Evolutionary conservation across 2,329 filamentous ascomycete species (phyloP), one percentile per base, ranked within the genome.

Genomic region (Botrytis elliptica): DNA sequence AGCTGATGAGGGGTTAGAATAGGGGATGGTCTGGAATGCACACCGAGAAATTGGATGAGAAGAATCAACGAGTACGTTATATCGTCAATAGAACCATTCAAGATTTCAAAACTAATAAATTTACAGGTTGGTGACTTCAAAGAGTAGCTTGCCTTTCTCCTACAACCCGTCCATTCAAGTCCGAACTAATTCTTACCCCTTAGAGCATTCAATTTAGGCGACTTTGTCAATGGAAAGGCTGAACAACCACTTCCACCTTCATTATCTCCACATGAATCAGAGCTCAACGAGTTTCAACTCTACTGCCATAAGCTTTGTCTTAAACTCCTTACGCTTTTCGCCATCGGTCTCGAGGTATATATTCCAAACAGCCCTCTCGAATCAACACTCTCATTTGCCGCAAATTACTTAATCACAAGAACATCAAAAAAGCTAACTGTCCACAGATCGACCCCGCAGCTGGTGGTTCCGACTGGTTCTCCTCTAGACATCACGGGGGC

Each of bases 191-290:
- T 14, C n/a, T 20, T 70, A 18, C 1, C 33, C 25, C 55, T 68
- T 77, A 96, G 94, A 85, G 94, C 92, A 55, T 95, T 98, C 86
- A 99, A 98, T 84, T 92, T 98, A 80, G 93, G 92, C 76, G 89
- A 93, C 78, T 97, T 96, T 81, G 81, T 85, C 73, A 65, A 79
- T 75, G 87, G 89, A 77, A 90, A 90, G 82, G 88, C 92, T 22
- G 90, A 92, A 75, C 95, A 98, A 81, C 91, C 92, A 14, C 85
- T 98, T 1, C 94, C 95, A 0, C 79, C 85, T 1, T 85, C 88
- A 12, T 85, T 98, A 3, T 80, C 84, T 25, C 77, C 85, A 1
- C 85, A 92, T 75, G 88, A 92, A 79, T 78, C 84, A 10, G 85
- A 90, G 29, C 86, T 97, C 75, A 84, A 85, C 71, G 82, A 85